Conservation (phyloP, 1,139 yeast genomes). For the Kazachstania sp. region DNA sequence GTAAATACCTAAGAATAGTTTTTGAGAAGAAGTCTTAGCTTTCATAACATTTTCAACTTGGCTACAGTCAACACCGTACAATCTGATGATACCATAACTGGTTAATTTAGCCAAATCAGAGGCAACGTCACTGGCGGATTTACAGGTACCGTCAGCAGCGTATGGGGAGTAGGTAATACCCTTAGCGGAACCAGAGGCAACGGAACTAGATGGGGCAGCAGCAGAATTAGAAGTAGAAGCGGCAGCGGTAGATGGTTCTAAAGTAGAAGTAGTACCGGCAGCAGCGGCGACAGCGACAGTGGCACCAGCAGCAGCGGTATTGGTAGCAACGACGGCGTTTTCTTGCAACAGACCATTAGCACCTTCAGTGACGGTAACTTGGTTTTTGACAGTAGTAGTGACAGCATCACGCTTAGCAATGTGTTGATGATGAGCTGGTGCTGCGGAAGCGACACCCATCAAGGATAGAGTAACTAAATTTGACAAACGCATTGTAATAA, state of each 20-base stretch:
- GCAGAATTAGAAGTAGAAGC: constrained; percentile 42
- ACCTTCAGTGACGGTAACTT: constrained; percentile 9
- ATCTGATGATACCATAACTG: constrained; percentile 55
- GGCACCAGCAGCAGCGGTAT: constrained; percentile 7
- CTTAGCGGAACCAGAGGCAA: constrained; percentile 37
- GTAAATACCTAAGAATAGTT: constrained; percentile 64
- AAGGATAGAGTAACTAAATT: constrained; percentile 31
- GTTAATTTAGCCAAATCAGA: constrained; percentile 50
- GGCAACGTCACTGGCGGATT: constrained; percentile 49
- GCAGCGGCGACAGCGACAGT: constrained; percentile 30
- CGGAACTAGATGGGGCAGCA: constrained; percentile 17
- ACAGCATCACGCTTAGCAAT: constrained; percentile 35
- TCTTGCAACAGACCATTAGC: constrained; percentile 2
- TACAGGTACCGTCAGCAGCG: constrained; percentile 62
- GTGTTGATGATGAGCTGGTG: constrained; percentile 38
- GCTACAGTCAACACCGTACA: constrained; percentile 76
- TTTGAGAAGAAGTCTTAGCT: constrained; percentile 52
- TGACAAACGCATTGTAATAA: constrained; percentile 29
- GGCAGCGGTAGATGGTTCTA: constrained; percentile 34
- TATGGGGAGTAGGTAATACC: constrained; percentile 85
- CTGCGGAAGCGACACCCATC: constrained; percentile 31
- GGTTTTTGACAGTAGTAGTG: constrained; percentile 14
- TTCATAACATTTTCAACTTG: constrained; percentile 64
- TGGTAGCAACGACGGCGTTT: constrained; percentile 10
- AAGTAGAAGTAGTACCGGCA: constrained; percentile 13